These are phyloP conservation scores for Tetraselmis chui DNA, from an alignment of 139 green algal species.

Conservation along the genomic window DNA sequence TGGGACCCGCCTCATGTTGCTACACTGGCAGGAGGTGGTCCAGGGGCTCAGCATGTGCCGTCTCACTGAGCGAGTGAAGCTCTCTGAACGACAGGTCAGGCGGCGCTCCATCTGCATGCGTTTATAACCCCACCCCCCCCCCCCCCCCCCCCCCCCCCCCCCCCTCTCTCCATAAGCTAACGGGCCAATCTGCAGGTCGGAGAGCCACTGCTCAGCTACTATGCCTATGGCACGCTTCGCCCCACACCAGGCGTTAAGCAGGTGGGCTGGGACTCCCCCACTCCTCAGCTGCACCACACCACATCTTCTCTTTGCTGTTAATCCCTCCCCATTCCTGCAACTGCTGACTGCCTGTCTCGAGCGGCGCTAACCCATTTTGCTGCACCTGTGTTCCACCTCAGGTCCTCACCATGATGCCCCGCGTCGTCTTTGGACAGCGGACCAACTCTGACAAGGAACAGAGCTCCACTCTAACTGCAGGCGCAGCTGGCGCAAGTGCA, in stretches of 20 bases:
- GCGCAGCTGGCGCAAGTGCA: neutral
- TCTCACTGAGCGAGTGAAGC: neutral
- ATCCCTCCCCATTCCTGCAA: no score
- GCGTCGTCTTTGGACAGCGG: constrained; percentile 19
- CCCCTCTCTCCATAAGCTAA: no score
- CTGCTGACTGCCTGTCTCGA: no score
- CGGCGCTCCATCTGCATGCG: no score
- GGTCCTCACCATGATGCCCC: constrained; percentile 27
- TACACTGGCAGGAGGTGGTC: constrained; percentile 30
- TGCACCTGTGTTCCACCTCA: constrained; percentile 4
- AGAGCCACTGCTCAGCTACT: constrained; percentile 32
- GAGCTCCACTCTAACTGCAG: neutral
- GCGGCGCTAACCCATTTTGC: no score
- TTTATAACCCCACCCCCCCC: no score
- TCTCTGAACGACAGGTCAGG: neutral
- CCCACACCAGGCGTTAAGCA: constrained; percentile 8
- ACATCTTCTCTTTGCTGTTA: neutral
- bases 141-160: no score
- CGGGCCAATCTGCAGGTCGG: constrained; percentile 7
- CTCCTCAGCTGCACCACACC: no score
- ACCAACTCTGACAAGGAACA: constrained; percentile 11
- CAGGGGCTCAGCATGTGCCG: neutral
- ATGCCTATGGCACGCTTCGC: constrained; percentile 31
- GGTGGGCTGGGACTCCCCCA: no score
- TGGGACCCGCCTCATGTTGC: neutral